Evolutionary conservation across 1,284 basidiomycete genomes (phyloP).

Genomic region (Cryptococcus sp.): DNA sequence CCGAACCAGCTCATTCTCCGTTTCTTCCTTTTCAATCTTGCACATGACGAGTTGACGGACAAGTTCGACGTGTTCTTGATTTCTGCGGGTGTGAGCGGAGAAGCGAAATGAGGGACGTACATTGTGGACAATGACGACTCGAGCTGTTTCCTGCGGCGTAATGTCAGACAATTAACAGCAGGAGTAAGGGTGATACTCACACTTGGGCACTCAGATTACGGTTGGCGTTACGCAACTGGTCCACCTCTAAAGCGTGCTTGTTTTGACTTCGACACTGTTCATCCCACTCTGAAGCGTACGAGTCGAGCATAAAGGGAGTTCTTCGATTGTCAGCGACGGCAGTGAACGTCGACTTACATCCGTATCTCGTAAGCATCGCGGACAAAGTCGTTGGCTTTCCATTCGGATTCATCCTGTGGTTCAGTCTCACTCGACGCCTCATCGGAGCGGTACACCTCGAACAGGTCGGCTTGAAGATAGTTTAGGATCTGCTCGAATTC

Average conservation of each 20-base stretch:
- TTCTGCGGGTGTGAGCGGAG: constrained; percentile 25
- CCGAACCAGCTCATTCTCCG: constrained; percentile 84
- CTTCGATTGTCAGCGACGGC: constrained; percentile 22
- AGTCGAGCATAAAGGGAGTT: constrained; percentile 88
- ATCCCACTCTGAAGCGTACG: constrained; percentile 82
- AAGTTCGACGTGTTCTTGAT: constrained; percentile 53
- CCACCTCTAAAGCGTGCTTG: constrained; percentile 71
- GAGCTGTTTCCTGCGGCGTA: constrained; percentile 66
- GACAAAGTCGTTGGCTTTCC: constrained; percentile 78
- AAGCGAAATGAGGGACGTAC: constrained; percentile 56
- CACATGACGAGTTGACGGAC: constrained; percentile 87
- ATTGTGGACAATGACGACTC: constrained; percentile 75
- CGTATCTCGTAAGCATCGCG: constrained; percentile 76
- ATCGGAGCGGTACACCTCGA: constrained; percentile 69
- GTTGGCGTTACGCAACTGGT: constrained; percentile 74
- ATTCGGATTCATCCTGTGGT: constrained; percentile 49
- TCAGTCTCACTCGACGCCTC: constrained; percentile 47
- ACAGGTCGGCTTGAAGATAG: constrained; percentile 76
- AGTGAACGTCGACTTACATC: constrained; percentile 56
- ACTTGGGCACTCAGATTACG: constrained; percentile 74
- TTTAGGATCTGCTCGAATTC: constrained; percentile 86
- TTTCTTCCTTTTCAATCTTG: constrained; percentile 81
- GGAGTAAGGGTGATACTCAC: constrained; percentile 56
- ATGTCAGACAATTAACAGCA: neutral
- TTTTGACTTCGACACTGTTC: constrained; percentile 68